Conservation (phyloP, 75 land plant species). For the Cunninghamia lanceolata region DNA sequence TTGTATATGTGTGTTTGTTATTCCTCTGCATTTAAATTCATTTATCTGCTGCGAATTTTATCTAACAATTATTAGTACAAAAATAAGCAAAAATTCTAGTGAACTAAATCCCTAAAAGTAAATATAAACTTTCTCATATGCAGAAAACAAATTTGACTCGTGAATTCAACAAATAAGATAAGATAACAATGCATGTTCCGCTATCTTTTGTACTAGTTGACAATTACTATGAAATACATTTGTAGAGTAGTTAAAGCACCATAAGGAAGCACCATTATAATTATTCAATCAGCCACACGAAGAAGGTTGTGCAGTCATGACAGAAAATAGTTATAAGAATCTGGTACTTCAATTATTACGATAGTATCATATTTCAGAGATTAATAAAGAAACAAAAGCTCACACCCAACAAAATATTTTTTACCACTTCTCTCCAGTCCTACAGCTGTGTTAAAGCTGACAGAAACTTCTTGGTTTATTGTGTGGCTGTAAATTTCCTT, state of each 20-base stretch:
- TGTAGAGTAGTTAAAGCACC: neutral
- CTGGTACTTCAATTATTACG: neutral
- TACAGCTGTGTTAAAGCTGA: too few species aligned
- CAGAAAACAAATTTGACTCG: neutral
- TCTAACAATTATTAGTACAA: too few species aligned
- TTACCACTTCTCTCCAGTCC: neutral
- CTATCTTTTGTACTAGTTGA: neutral
- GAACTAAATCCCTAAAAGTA: neutral
- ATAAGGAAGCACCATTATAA: neutral
- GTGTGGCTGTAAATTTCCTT: too few species aligned
- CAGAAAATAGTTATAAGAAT: neutral
- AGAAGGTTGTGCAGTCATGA: neutral
- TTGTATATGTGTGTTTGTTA: too few species aligned
- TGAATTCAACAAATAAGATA: neutral
- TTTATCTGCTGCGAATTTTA: too few species aligned
- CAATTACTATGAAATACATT: neutral
- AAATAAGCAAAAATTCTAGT: too few species aligned
- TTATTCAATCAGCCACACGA: neutral
- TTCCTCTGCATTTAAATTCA: too few species aligned
- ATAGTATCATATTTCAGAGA: neutral
- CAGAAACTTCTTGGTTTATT: too few species aligned
- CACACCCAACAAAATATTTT: conserved; percentile 49
- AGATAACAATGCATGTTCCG: neutral
- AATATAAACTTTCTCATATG: neutral
- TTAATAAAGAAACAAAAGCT: conserved; percentile 54